Conservation (phyloP, 345 rosid species). For the Syzygium grande region DNA sequence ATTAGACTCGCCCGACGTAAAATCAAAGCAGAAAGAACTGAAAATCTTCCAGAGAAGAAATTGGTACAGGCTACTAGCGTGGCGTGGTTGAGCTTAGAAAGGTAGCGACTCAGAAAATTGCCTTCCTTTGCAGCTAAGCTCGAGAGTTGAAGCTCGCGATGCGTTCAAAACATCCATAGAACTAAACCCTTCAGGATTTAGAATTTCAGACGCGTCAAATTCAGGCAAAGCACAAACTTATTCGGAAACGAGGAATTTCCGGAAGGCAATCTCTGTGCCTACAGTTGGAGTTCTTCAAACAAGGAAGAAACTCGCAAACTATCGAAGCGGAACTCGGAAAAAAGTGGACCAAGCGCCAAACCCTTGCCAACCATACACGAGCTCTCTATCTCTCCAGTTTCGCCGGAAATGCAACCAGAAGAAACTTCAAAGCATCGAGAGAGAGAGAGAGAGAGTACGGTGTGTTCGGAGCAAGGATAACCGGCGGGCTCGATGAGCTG, state of each 20-base stretch:
- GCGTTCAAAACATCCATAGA: not conserved
- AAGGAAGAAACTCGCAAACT: not conserved
- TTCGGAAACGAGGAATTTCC: not conserved
- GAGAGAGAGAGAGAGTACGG: conserved; percentile 31
- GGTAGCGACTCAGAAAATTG: not conserved
- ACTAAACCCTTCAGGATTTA: not conserved
- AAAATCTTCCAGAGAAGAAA: not conserved
- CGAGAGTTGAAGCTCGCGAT: not conserved
- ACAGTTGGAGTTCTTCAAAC: not conserved
- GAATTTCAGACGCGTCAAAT: not conserved
- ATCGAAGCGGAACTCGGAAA: not conserved
- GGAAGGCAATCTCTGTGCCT: not conserved
- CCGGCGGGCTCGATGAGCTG: conserved; percentile 59
- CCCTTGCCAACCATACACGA: not conserved
- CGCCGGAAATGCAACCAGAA: not conserved
- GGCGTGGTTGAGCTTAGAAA: not conserved
- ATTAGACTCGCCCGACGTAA: not conserved
- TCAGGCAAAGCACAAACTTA: not conserved
- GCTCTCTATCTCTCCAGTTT: not conserved
- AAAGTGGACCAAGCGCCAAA: not conserved
- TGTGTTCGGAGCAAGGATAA: conserved; percentile 71
- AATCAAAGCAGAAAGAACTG: not conserved
- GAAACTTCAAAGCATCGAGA: not conserved
- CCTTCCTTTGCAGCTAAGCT: not conserved
- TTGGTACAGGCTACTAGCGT: not conserved